These are phyloP conservation scores for Entomortierella lignicola DNA, from an alignment of 192 early-diverging fungal species.

Conservation along the genomic window DNA sequence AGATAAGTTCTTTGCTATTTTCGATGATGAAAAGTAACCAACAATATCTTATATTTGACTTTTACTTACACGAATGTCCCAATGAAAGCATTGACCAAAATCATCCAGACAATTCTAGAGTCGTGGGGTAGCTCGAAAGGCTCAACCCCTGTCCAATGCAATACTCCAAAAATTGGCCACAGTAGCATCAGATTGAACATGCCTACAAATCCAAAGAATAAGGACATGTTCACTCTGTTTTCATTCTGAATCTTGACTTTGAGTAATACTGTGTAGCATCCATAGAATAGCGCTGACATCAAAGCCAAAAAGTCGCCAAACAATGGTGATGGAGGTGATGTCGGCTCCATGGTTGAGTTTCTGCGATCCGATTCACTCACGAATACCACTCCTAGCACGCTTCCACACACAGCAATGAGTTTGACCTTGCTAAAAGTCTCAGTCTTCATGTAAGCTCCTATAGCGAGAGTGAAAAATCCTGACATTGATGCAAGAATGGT, in stretches of 20 bases:
- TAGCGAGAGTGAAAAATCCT: constrained; percentile 77
- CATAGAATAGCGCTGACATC: constrained; percentile 81
- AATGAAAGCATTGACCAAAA: constrained; percentile 77
- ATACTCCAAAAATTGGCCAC: constrained; percentile 72
- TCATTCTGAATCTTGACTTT: constrained; percentile 78
- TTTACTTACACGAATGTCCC: constrained; percentile 78
- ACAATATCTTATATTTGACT: no score
- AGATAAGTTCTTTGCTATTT: no score
- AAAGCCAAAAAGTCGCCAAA: constrained; percentile 78
- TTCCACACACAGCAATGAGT: constrained; percentile 67
- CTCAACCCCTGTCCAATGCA: constrained; percentile 73
- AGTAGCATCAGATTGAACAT: constrained; percentile 74
- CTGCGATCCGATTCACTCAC: constrained; percentile 64
- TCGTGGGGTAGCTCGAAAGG: constrained; percentile 69
- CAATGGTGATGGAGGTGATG: constrained; percentile 54
- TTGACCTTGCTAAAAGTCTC: constrained; percentile 69
- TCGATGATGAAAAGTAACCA: neutral
- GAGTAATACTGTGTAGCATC: constrained; percentile 78
- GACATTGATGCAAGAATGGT: constrained; percentile 83
- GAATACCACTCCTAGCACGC: constrained; percentile 73
- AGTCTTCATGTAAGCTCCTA: constrained; percentile 70
- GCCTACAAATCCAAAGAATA: constrained; percentile 86
- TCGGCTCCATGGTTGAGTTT: constrained; percentile 27
- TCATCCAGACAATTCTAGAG: constrained; percentile 66
- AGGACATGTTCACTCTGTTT: constrained; percentile 73